These are phyloP conservation scores for Vitis hybrid DNA, from an alignment of 177 flowering plant genomes.

Conservation along the genomic window DNA sequence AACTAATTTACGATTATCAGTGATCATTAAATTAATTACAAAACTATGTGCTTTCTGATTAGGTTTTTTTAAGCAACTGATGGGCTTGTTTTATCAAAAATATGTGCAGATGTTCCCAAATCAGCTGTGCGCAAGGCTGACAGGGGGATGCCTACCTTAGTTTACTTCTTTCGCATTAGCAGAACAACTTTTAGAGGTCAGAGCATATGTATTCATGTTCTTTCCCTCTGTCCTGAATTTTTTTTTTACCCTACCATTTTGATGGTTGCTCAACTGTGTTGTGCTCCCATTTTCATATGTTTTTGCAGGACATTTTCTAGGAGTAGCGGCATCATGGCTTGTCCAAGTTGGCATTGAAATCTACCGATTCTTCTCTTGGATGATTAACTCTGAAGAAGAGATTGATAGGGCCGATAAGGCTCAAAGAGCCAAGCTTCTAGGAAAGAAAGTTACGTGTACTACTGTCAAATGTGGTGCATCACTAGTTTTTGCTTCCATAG, in stretches of 20 bases:
- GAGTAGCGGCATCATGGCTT: constrained; percentile 81
- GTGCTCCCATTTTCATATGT: background rate
- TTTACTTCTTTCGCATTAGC: constrained; percentile 62
- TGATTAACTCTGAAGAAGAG: constrained; percentile 36
- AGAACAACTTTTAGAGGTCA: constrained; percentile 87
- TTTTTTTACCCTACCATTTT: constrained; percentile 4
- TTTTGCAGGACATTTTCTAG: constrained; percentile 73
- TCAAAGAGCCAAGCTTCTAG: constrained; percentile 47
- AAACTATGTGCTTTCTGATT: background rate
- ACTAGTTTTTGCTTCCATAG: constrained; percentile 84
- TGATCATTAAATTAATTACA: background rate
- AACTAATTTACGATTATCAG: background rate
- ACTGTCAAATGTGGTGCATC: constrained; percentile 75
- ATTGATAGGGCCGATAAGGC: constrained; percentile 25
- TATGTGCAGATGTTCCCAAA: constrained; percentile 72
- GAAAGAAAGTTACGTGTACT: constrained; percentile 43
- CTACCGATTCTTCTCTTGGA: constrained; percentile 40
- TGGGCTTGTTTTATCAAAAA: background rate
- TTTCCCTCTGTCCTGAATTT: background rate
- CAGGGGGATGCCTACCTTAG: constrained; percentile 59
- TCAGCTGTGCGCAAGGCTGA: constrained; percentile 79
- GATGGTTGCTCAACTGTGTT: background rate
- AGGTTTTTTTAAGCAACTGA: constrained; percentile 1
- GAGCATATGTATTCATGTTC: background rate
- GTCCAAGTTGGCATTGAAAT: constrained; percentile 81